These are phyloP conservation scores for Talaromyces rugulosus DNA, from an alignment of 2,329 filamentous ascomycete genomes.

Conservation along the genomic window DNA sequence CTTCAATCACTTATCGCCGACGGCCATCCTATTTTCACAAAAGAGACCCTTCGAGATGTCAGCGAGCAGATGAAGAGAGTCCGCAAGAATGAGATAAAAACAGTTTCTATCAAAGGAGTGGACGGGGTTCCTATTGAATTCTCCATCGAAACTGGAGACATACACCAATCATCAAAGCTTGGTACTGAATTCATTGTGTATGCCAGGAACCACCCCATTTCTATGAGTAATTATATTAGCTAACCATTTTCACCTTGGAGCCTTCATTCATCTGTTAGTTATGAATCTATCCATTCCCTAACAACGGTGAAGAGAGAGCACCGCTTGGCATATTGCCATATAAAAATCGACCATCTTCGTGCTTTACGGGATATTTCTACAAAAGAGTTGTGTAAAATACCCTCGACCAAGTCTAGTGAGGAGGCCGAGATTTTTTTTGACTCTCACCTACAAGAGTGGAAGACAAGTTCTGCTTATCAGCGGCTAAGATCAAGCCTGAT, in stretches of 20 bases:
- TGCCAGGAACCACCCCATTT: neutral
- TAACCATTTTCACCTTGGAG: neutral
- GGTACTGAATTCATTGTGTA: constrained; percentile 8
- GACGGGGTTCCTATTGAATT: constrained; percentile 7
- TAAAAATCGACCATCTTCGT: constrained; percentile 7
- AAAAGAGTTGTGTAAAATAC: neutral
- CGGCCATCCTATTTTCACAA: constrained; percentile 1
- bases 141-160: constrained; percentile 4
- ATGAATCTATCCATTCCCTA: neutral
- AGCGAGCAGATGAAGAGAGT: constrained; percentile 1
- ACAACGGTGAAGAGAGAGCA: neutral
- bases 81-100: neutral
- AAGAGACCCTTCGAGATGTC: constrained; percentile 1
- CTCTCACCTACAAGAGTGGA: constrained; percentile 1
- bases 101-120: constrained; percentile 3
- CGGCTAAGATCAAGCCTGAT: neutral
- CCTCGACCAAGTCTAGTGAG: neutral
- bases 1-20: constrained; percentile 3
- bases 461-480: constrained; percentile 4
- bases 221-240: neutral
- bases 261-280: neutral
- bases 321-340: constrained; percentile 1
- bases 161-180: constrained; percentile 1
- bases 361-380: constrained; percentile 4
- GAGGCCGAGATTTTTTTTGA: constrained; percentile 5